phyloP scores from a whole-genome alignment of 73 alveolate genomes.

The Paramecium bursaria region DNA sequence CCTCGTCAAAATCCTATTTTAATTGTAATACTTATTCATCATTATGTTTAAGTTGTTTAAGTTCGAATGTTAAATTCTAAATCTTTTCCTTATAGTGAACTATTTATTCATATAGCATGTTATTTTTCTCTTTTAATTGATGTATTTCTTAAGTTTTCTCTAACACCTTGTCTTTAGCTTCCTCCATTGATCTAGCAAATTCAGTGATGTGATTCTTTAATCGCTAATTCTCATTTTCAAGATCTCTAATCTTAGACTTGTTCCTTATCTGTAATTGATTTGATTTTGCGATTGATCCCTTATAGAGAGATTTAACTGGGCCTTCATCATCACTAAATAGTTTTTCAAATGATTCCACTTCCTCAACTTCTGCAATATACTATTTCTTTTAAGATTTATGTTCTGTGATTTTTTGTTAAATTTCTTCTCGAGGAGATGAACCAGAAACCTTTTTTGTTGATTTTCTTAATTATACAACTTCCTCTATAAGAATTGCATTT shows the following conservation, averaged over 20 bases:
- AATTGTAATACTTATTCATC: background rate
- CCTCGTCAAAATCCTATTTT: background rate
- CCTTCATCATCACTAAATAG: slow-evolving; percentile 55
- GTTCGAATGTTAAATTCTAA: background rate
- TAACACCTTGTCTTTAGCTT: slow-evolving; percentile 13
- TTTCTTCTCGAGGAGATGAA: background rate
- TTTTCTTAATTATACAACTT: slow-evolving; percentile 40
- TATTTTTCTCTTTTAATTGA: slow-evolving; percentile 5
- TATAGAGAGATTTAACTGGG: slow-evolving; percentile 10
- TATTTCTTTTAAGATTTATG: background rate
- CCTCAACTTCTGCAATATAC: slow-evolving; percentile 33
- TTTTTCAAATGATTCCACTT: slow-evolving; percentile 26
- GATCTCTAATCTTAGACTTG: background rate
- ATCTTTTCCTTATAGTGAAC: slow-evolving; percentile 32
- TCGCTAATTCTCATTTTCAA: slow-evolving; percentile 26
- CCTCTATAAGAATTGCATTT: slow-evolving; percentile 7
- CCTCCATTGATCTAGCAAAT: slow-evolving; percentile 23
- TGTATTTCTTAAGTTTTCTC: slow-evolving; percentile 18
- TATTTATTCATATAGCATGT: background rate
- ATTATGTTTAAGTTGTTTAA: background rate
- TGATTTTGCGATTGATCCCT: slow-evolving; percentile 4
- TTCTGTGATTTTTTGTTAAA: background rate
- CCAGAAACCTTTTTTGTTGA: background rate
- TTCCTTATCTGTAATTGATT: background rate
- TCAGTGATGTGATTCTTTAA: slow-evolving; percentile 9